phyloP scores from a whole-genome alignment of 768 basidiomycete species.

The Daedaleopsis nitida region DNA sequence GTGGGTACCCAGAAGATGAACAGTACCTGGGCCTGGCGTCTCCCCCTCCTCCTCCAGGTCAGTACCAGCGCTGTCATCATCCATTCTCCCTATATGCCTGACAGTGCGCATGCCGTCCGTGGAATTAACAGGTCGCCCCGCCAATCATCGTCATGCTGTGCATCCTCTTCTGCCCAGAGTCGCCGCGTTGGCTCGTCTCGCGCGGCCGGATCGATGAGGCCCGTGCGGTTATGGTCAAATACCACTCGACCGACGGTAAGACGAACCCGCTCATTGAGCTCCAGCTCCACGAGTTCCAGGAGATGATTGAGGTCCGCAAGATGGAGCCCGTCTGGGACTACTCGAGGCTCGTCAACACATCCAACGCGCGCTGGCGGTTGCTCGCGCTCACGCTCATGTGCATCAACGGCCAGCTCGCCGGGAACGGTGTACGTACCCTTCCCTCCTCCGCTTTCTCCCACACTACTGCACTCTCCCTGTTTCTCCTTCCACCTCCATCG shows the following conservation, averaged over 20 bases:
- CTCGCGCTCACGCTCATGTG: constrained; percentile 6
- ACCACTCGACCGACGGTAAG: constrained; percentile 9
- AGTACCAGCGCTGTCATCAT: not conserved
- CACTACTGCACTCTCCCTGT: not conserved
- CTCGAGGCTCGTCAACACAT: not conserved
- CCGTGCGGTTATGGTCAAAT: constrained; percentile 7
- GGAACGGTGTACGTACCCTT: constrained; percentile 4
- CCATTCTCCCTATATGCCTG: not conserved
- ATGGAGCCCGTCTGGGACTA: constrained; percentile 4
- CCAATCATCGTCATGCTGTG: not conserved
- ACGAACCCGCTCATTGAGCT: constrained; percentile 10
- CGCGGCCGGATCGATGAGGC: constrained; percentile 13
- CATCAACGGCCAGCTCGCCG: constrained; percentile 3
- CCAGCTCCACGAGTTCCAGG: constrained; percentile 14
- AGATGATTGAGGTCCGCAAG: constrained; percentile 10
- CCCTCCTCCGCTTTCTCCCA: not conserved
- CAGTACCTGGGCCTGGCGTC: constrained; percentile 80
- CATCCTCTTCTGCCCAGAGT: constrained; percentile 11
- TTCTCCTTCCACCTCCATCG: not conserved
- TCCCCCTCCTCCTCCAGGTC: constrained; percentile 74
- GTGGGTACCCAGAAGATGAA: constrained; percentile 71
- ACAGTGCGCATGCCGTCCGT: too few species aligned
- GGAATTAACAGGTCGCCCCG: not conserved
- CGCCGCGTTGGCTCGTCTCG: constrained; percentile 18
- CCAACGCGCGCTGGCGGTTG: not conserved